Percentiles rank a stretch among this genome's conserved stretches.
These are phyloP conservation scores for Exophiala sideris DNA, from an alignment of 2,329 filamentous ascomycete species.

Conservation along the genomic window DNA sequence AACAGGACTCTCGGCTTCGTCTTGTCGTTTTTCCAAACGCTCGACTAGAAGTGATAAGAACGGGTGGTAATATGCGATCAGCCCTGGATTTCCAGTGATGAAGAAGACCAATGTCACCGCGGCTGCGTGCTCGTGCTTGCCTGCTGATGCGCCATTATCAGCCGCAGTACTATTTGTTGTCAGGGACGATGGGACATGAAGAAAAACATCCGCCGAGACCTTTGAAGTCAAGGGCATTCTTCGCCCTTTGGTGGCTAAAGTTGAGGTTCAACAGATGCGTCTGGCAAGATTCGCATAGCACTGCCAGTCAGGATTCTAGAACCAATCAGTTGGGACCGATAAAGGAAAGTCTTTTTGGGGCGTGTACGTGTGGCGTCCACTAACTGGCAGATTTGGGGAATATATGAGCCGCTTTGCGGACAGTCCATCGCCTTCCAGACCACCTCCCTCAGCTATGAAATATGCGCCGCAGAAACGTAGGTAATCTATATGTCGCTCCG, in stretches of 20 bases:
- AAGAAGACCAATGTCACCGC: constrained; percentile 37
- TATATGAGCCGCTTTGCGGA: too few species aligned
- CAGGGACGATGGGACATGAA: constrained; percentile 18
- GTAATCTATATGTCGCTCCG: too few species aligned
- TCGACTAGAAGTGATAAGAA: constrained; percentile 40
- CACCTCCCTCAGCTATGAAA: too few species aligned
- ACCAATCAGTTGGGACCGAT: too few species aligned
- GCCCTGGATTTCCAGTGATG: constrained; percentile 50
- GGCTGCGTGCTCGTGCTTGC: neutral
- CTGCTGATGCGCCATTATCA: neutral
- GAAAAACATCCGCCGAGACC: constrained; percentile 16
- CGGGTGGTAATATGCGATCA: constrained; percentile 48
- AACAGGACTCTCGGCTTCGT: neutral
- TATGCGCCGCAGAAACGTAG: too few species aligned
- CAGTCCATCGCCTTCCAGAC: too few species aligned
- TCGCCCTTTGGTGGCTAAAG: neutral
- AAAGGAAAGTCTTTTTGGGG: too few species aligned
- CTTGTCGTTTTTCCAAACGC: neutral
- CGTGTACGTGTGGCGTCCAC: too few species aligned
- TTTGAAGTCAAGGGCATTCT: constrained; percentile 3
- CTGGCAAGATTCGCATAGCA: too few species aligned
- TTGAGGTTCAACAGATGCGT: neutral
- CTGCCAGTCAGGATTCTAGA: too few species aligned
- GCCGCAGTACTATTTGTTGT: neutral
- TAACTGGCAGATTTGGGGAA: too few species aligned